phyloP scores from a whole-genome alignment of 768 basidiomycete genomes.

The Leccinum rimulosum region DNA sequence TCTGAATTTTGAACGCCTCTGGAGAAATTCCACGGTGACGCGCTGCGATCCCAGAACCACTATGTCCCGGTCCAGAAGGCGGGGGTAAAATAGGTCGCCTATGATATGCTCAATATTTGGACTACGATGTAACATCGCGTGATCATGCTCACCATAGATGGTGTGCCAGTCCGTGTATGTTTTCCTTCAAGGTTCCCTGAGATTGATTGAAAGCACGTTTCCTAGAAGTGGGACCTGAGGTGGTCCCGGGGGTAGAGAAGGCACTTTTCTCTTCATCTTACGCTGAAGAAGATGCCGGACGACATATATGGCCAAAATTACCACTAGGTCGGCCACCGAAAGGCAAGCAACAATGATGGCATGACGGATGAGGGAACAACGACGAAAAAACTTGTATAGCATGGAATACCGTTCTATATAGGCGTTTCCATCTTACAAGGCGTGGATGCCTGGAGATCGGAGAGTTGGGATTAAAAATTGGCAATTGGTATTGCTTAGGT shows the following conservation, averaged over 20 bases:
- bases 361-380: background rate
- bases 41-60: background rate
- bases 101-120: background rate
- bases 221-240: background rate
- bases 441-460: too few relatives aligned
- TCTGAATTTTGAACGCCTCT: background rate
- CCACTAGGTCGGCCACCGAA: background rate
- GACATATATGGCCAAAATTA: background rate
- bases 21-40: background rate
- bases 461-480: too few relatives aligned
- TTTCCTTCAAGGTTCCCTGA: background rate
- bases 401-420: too few relatives aligned
- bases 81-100: background rate
- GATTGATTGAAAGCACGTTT: background rate
- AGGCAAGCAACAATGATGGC: background rate
- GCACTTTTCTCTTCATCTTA: background rate
- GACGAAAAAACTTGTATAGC: too few relatives aligned
- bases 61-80: background rate
- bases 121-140: background rate
- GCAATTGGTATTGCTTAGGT: too few relatives aligned
- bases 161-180: background rate
- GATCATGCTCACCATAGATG: background rate
- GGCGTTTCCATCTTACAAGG: too few relatives aligned
- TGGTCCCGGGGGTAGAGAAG: background rate
- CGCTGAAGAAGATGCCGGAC: background rate